Evolutionary conservation across 352 stramenopile species (phyloP), one percentile per base, ranked within the genome.

Genomic region (Plasmopara viticola): DNA sequence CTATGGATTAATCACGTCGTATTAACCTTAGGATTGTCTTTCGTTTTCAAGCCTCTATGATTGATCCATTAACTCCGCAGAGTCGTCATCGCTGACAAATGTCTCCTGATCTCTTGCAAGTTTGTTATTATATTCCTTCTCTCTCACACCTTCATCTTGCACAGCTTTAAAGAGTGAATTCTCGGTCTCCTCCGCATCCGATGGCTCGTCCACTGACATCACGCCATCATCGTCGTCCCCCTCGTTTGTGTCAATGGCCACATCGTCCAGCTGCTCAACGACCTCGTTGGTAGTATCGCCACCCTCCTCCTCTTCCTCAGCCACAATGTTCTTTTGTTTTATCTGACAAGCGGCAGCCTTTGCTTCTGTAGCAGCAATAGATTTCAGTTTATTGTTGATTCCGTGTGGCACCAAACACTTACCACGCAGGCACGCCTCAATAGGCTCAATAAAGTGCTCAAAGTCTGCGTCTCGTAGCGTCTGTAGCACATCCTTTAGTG

Each of bases 391-490:
- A 9, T 38, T 9, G 13, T 38, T 38, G 33, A 38, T 38, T 6
- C 18, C 6, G 20, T 10, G 31, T 18, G n/a, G 5, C 14, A 15
- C 14, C n/a, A 20, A 38, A 14, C 33, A 17, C 63, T 14, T 15
- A 89, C 78, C 78, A 66, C 70, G 51, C n/a, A 93, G 38, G 59
- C 76, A 93, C 3, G 72, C 57, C 49, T 90, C 83, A 30, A 90
- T 70, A 0, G 83, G 74, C 29, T 62, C 66, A 18, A 87, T 64
- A 45, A 93, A 90, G 45, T 86, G 74, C 46, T 86, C 76, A 50
- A 93, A 87, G 46, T 93, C 78, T n/a, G 73, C 68, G 25, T 93
- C 83, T 4, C 71, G 51, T 39, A 93, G 60, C 34, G 83, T 76
- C 25, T 74, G 67, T 29, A 90, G 56, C 46, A 93, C 83, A 39